Percentiles rank a stretch among this genome's conserved stretches.
Evolutionary conservation across 805 yeast genomes (phyloP).

Genomic region (Kodamaea leandrae): DNA sequence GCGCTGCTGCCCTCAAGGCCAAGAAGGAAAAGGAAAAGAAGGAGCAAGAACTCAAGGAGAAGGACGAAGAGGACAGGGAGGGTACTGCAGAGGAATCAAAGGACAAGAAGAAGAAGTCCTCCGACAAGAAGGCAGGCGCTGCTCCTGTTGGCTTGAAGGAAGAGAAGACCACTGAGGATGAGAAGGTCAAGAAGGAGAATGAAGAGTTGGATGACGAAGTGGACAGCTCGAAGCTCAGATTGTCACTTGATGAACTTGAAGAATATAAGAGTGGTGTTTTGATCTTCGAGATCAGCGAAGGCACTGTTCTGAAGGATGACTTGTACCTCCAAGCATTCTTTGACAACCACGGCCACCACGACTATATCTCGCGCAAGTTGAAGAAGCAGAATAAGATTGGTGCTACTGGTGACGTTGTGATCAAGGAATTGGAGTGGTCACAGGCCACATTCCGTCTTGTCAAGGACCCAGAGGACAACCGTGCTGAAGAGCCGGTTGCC

Average conservation of each 20-base stretch:
- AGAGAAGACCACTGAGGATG: conserved; percentile 23
- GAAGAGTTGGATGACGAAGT: conserved; percentile 31
- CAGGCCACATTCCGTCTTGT: conserved; percentile 58
- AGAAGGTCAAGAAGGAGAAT: conserved; percentile 29
- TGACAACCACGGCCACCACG: conserved; percentile 70
- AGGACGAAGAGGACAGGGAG: conserved; percentile 22
- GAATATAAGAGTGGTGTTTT: conserved; percentile 73
- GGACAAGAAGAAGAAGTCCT: conserved; percentile 25
- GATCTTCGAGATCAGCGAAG: conserved; percentile 62
- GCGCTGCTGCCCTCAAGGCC: too few relatives aligned
- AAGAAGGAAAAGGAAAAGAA: conserved; percentile 24
- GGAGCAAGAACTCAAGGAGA: conserved; percentile 21
- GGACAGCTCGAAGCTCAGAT: conserved; percentile 35
- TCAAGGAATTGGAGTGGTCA: conserved; percentile 79
- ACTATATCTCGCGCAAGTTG: conserved; percentile 55
- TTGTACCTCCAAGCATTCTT: conserved; percentile 71
- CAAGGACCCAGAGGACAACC: conserved; percentile 51
- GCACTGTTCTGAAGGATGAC: conserved; percentile 51
- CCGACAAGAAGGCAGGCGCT: conserved; percentile 15
- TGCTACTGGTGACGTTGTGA: conserved; percentile 65
- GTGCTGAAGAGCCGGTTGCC: conserved; percentile 56
- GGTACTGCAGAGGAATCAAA: conserved; percentile 29
- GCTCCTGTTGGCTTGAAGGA: conserved; percentile 29
- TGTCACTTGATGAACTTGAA: conserved; percentile 57
- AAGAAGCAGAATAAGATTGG: conserved; percentile 40